A percentile compares a stretch with the other conserved stretches of the same genome.
phyloP scores from a whole-genome alignment of 306 rosid species.

The Acacia melanoxylon region DNA sequence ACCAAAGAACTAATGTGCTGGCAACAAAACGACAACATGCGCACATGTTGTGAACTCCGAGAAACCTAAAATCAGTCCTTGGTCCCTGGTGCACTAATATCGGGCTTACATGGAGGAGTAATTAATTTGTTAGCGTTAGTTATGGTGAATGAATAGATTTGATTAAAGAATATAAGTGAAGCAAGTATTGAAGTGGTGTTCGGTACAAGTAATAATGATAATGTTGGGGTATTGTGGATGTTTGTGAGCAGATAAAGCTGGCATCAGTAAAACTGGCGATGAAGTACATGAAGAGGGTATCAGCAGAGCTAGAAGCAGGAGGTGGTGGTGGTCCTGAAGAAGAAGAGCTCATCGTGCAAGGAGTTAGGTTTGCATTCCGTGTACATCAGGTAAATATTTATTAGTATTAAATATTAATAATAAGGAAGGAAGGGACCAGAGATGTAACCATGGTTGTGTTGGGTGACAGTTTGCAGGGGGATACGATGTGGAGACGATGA shows the following conservation, averaged over 20 bases:
- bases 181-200: background rate
- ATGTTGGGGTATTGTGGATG: conserved; percentile 23
- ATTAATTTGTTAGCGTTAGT: conserved; percentile 31
- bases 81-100: conserved; percentile 45
- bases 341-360: conserved; percentile 93
- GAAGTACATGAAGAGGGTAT: conserved; percentile 96
- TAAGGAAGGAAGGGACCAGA: background rate
- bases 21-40: conserved; percentile 57
- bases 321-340: conserved; percentile 90
- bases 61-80: conserved; percentile 37
- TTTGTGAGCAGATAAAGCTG: conserved; percentile 75
- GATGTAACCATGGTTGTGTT: background rate
- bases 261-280: conserved; percentile 90
- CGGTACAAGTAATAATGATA: background rate
- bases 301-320: conserved; percentile 88
- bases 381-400: conserved; percentile 81
- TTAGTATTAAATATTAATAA: background rate
- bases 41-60: conserved; percentile 59
- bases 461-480: conserved; percentile 92
- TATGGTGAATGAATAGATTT: background rate
- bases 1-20: conserved; percentile 24
- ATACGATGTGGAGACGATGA: conserved; percentile 93
- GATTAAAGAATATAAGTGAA: background rate
- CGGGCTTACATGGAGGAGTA: conserved; percentile 13
- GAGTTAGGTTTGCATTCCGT: conserved; percentile 92